These are phyloP conservation scores for Diplodia mutila DNA, from an alignment of 2,329 filamentous ascomycete genomes.

Conservation along the genomic window DNA sequence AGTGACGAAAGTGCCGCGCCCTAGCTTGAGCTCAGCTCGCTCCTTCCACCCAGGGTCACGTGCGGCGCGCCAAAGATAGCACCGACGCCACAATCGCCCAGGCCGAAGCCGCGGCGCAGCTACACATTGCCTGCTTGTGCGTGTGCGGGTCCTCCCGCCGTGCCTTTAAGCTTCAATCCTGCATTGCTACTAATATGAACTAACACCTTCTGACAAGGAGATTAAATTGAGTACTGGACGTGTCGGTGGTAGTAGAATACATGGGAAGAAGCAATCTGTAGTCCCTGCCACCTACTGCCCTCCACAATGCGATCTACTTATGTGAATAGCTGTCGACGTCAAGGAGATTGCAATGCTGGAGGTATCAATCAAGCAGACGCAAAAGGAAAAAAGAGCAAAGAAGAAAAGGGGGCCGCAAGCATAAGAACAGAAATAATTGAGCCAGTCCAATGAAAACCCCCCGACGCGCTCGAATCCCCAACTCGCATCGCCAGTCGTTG, in stretches of 20 bases:
- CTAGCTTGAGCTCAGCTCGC: slow-evolving; percentile 17
- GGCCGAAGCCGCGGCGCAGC: background rate
- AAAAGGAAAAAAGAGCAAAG: slow-evolving; percentile 39
- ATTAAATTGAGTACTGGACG: slow-evolving; percentile 41
- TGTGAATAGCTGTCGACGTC: slow-evolving; percentile 28
- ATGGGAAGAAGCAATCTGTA: slow-evolving; percentile 42
- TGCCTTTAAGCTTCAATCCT: slow-evolving; percentile 18
- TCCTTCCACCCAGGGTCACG: background rate
- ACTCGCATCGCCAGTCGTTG: slow-evolving; percentile 36
- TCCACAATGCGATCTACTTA: slow-evolving; percentile 30
- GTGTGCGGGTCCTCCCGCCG: slow-evolving; percentile 6
- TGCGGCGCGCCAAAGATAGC: slow-evolving; percentile 18
- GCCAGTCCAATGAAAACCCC: slow-evolving; percentile 25
- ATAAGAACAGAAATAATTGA: slow-evolving; percentile 26
- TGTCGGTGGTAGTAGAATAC: slow-evolving; percentile 43
- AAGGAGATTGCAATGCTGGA: slow-evolving; percentile 49
- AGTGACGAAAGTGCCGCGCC: slow-evolving; percentile 25
- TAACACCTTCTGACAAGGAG: slow-evolving; percentile 34
- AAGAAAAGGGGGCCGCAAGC: slow-evolving; percentile 30
- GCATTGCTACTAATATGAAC: slow-evolving; percentile 15
- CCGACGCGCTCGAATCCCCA: slow-evolving; percentile 31
- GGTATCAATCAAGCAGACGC: slow-evolving; percentile 49
- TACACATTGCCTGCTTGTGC: background rate
- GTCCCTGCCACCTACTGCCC: slow-evolving; percentile 34
- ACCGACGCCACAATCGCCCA: background rate